A percentile compares a stretch with the other conserved stretches of the same genome.
phyloP scores from a whole-genome alignment of 1,284 basidiomycete genomes.

The Phellopilus nigrolimitatus region DNA sequence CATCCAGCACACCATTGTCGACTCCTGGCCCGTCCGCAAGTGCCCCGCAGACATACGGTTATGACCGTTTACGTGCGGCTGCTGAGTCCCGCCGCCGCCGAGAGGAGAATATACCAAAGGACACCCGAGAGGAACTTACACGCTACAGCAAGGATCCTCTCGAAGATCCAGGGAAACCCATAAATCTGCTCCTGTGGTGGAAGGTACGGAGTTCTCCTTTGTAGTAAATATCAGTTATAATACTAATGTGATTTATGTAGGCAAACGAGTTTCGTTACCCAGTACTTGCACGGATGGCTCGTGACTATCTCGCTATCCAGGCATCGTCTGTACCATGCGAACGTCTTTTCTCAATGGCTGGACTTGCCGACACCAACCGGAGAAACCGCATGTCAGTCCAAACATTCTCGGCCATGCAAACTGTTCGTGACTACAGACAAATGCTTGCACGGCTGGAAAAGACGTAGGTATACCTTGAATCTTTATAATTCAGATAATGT shows the following conservation, averaged over 20 bases:
- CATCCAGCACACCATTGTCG: not conserved
- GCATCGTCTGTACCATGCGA: slow-evolving; percentile 25
- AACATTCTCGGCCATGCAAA: too few relatives aligned
- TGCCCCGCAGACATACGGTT: not conserved
- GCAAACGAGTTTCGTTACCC: slow-evolving; percentile 19
- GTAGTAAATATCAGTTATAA: not conserved
- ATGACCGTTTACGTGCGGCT: not conserved
- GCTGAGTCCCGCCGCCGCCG: not conserved
- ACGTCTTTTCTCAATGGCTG: slow-evolving; percentile 24
- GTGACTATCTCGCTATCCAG: slow-evolving; percentile 27
- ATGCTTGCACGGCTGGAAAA: too few relatives aligned
- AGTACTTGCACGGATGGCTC: slow-evolving; percentile 23
- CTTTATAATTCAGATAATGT: too few relatives aligned
- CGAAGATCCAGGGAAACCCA: not conserved
- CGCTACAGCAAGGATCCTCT: not conserved
- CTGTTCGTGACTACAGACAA: too few relatives aligned
- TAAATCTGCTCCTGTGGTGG: slow-evolving; percentile 21
- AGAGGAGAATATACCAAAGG: not conserved
- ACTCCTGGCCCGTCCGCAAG: not conserved
- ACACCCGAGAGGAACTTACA: not conserved
- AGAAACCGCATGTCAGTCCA: too few relatives aligned
- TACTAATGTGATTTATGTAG: slow-evolving; percentile 1
- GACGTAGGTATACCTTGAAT: too few relatives aligned
- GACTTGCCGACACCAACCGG: slow-evolving; percentile 22
- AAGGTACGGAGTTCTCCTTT: slow-evolving; percentile 21